Conservation (phyloP, 2,329 filamentous ascomycete species). For the Fusarium virguliforme region DNA sequence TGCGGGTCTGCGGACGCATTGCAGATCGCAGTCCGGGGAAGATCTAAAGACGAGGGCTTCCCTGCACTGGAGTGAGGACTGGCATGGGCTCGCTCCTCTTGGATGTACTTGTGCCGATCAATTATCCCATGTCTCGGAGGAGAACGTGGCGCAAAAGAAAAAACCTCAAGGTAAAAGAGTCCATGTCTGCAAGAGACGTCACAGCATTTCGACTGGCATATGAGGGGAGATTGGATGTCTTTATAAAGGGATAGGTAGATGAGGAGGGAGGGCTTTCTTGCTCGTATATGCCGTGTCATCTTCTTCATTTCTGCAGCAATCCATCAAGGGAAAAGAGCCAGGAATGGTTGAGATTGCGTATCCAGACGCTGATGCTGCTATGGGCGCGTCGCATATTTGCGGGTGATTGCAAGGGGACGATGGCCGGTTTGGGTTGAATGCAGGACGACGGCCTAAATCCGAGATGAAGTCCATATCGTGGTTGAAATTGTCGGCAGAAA, state of each 20-base stretch:
- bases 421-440: conserved; percentile 38
- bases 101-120: conserved; percentile 38
- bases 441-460: conserved; percentile 30
- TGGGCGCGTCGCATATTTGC: conserved; percentile 34
- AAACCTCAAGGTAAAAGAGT: not conserved
- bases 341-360: conserved; percentile 45
- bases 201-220: conserved; percentile 37
- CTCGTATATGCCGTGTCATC: not conserved
- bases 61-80: conserved; percentile 19
- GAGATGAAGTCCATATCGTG: too few relatives aligned
- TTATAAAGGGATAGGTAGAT: conserved; percentile 21
- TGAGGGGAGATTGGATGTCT: conserved; percentile 44
- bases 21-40: conserved; percentile 39
- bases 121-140: conserved; percentile 33
- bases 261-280: conserved; percentile 14
- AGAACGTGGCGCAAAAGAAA: conserved; percentile 2
- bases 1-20: conserved; percentile 22
- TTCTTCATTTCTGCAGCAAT: not conserved
- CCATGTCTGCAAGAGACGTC: conserved; percentile 33
- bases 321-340: conserved; percentile 25
- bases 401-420: conserved; percentile 30
- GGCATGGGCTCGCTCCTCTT: conserved; percentile 33
- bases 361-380: conserved; percentile 10
- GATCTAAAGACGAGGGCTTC: not conserved
- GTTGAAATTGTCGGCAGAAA: not conserved